Evolutionary conservation across 768 basidiomycete genomes (phyloP).

Genomic region (Kwoniella sp.): DNA sequence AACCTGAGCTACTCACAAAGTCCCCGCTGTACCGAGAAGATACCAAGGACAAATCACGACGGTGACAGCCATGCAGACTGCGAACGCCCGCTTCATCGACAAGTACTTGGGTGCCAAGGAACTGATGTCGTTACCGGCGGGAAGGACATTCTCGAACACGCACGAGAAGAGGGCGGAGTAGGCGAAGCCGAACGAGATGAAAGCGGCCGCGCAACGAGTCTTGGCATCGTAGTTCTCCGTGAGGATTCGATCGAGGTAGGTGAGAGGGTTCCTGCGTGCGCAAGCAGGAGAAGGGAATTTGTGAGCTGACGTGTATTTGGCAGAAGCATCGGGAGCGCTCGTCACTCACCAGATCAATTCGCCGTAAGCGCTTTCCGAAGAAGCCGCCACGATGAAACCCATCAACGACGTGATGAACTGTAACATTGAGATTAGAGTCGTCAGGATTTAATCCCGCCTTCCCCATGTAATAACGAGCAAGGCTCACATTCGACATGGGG

Average conservation of each 20-base stretch:
- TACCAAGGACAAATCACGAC: conserved; percentile 35
- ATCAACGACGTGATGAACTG: conserved; percentile 38
- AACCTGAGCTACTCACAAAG: conserved; percentile 25
- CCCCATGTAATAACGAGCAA: not conserved
- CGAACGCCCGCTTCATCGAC: conserved; percentile 39
- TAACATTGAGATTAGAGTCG: not conserved
- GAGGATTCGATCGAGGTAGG: conserved; percentile 41
- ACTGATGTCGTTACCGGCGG: conserved; percentile 46
- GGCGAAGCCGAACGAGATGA: conserved; percentile 44
- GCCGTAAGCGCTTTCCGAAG: conserved; percentile 32
- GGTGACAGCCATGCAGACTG: conserved; percentile 38
- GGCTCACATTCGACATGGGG: conserved; percentile 40
- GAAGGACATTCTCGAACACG: conserved; percentile 41
- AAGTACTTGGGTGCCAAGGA: conserved; percentile 38
- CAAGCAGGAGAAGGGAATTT: not conserved
- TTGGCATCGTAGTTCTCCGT: conserved; percentile 43
- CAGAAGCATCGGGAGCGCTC: not conserved
- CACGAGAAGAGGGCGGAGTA: conserved; percentile 43
- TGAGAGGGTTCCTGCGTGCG: conserved; percentile 35
- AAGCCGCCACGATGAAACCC: conserved; percentile 44
- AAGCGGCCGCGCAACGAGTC: conserved; percentile 43
- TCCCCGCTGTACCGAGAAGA: conserved; percentile 34
- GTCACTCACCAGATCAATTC: conserved; percentile 28
- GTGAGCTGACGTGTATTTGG: not conserved
- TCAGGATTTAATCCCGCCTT: not conserved